Conservation (phyloP, 2,329 filamentous ascomycete species). For the Tolypocladium cylindrosporum region DNA sequence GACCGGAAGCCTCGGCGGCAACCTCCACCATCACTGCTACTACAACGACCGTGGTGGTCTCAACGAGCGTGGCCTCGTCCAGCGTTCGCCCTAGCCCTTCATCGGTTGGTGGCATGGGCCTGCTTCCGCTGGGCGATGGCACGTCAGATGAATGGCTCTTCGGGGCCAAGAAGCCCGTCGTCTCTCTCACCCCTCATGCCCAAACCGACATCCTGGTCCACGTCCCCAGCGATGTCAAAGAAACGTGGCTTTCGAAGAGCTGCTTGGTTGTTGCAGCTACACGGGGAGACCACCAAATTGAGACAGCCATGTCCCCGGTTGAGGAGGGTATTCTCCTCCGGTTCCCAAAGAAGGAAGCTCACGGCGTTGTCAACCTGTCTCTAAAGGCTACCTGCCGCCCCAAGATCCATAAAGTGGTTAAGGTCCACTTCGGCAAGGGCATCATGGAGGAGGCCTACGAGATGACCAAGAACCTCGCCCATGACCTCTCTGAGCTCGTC, state of each 20-base stretch:
- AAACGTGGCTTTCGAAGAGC: conserved; percentile 44
- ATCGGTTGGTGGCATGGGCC: conserved; percentile 12
- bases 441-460: conserved; percentile 34
- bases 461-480: conserved; percentile 31
- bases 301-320: conserved; percentile 35
- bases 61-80: conserved; percentile 6
- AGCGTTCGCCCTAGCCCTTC: conserved; percentile 1
- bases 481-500: conserved; percentile 28
- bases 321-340: conserved; percentile 43
- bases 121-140: conserved; percentile 19
- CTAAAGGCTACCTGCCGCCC: conserved; percentile 50
- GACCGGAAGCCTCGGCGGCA: background rate
- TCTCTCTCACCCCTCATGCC: conserved; percentile 22
- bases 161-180: conserved; percentile 18
- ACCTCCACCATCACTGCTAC: conserved; percentile 13
- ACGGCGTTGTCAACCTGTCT: conserved; percentile 47
- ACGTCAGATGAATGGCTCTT: conserved; percentile 23
- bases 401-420: conserved; percentile 50
- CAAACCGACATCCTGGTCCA: conserved; percentile 43
- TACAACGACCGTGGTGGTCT: conserved; percentile 3
- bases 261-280: conserved; percentile 47
- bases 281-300: conserved; percentile 35
- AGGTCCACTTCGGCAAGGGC: conserved; percentile 47
- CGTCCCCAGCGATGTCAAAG: conserved; percentile 38
- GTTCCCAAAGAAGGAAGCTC: conserved; percentile 42